Base-by-base conservation (phyloP, 164 flowering plant genomes). In the Paratinospora sagittata region DNA sequence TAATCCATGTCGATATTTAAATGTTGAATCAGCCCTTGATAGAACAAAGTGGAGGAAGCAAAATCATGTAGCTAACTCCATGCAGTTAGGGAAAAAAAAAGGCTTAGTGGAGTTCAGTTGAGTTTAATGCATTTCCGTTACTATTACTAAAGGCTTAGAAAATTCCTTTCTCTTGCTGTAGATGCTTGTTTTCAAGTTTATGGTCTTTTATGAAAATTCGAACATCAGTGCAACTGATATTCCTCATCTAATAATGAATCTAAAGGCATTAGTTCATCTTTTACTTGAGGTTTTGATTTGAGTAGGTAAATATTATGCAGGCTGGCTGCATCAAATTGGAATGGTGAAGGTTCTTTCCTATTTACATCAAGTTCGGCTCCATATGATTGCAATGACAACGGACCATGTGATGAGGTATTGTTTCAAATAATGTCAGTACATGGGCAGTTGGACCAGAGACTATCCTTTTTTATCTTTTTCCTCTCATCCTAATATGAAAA, bases 321-420 rank as follows among this genome's bases (percentile, higher is more conserved):
- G 79, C 72, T 80, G 76, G 99, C 98, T 82, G 85, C 86, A 41
- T 84, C 86, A 74, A 85, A 76, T 72, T 92, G 99, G 99, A 89
- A 75, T 65, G 96, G 99, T 66, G 90, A 89, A 77, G 99, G 99
- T 66, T 82, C 85, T 68, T 88, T 95, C 75, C 65, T 95, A 24
- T 92, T 92, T 78, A 95, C 99, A 57, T 95, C 99, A 73, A 92
- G 97, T 85, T 80, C 94, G 63, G 96, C 96, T 63, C 88, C 86
- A 33, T 92, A 84, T 81, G 97, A 92, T 80, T 85, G 97, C 85
- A 64, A 67, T 74, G 91, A 95, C 81, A 90, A 91, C 85, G 96
- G 94, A 78, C 45, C 68, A 63, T 95, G 96, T 78, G 85, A 87
- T 78, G 99, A 95, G 98, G 99, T 95, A 77, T 65, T 41, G 24